A percentile compares a stretch with the other conserved stretches of the same genome.
Evolutionary conservation across 139 green algal genomes (phyloP).

Genomic region (Chlamydomonas incerta): DNA sequence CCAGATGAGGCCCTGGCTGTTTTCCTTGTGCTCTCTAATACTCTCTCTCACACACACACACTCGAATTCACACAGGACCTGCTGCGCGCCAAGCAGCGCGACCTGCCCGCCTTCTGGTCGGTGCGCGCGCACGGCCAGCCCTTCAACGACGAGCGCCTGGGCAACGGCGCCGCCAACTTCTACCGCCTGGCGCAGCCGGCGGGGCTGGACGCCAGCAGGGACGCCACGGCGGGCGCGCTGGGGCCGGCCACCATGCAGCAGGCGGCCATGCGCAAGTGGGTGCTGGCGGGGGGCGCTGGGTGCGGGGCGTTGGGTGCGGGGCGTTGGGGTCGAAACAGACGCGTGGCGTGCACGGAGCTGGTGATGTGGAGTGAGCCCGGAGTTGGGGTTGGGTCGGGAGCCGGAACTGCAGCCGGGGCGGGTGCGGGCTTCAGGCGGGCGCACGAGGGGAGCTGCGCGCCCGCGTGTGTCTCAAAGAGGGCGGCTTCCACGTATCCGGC

Average conservation of each 20-base stretch:
- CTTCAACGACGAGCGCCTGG: conserved; percentile 61
- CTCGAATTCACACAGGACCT: not conserved
- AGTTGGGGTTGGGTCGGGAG: too few species aligned
- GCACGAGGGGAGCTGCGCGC: too few species aligned
- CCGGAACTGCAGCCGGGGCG: too few species aligned
- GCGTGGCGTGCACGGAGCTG: too few species aligned
- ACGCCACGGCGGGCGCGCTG: not conserved
- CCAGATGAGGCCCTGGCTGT: too few species aligned
- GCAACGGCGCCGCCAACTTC: conserved; percentile 46
- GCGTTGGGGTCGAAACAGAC: too few species aligned
- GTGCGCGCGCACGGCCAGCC: conserved; percentile 59
- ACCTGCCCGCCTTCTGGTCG: conserved; percentile 69
- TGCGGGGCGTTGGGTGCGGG: not conserved
- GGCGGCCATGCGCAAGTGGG: conserved; percentile 51
- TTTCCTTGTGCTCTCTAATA: too few species aligned
- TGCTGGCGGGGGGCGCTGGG: not conserved
- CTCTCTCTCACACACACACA: too few species aligned
- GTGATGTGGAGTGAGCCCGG: too few species aligned
- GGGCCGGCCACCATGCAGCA: conserved; percentile 60
- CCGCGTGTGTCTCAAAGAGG: too few species aligned
- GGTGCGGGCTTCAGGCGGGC: too few species aligned
- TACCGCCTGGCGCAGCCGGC: conserved; percentile 47
- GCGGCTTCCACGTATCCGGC: too few species aligned
- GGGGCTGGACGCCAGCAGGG: conserved; percentile 1
- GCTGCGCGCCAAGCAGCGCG: conserved; percentile 41